These are phyloP conservation scores for Lactifluus piperatus DNA, from an alignment of 768 basidiomycete genomes.

Conservation along the genomic window DNA sequence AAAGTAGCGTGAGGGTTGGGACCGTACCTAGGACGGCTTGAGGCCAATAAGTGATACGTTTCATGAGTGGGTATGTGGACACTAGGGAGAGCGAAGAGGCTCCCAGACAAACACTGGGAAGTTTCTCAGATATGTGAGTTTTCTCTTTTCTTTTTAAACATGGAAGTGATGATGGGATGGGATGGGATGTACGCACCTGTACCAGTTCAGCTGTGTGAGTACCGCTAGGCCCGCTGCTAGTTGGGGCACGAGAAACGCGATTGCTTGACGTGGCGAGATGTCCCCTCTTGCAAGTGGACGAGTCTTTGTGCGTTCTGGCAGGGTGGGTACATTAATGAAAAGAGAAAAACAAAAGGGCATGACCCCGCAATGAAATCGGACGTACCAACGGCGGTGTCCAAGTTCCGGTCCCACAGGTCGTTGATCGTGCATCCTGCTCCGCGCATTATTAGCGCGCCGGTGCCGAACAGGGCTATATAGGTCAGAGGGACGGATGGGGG, in stretches of 20 bases:
- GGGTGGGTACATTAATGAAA: background rate
- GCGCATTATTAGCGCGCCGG: conserved; percentile 91
- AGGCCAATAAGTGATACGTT: conserved; percentile 93
- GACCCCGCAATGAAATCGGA: too few relatives aligned
- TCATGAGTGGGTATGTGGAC: conserved; percentile 91
- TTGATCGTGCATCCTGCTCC: conserved; percentile 99
- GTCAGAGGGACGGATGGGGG: conserved; percentile 62
- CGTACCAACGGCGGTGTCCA: conserved; percentile 88
- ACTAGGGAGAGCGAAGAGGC: conserved; percentile 88
- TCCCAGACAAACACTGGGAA: conserved; percentile 76
- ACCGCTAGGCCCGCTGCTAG: conserved; percentile 77
- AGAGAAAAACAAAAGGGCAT: too few relatives aligned
- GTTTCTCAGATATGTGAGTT: background rate
- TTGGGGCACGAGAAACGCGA: conserved; percentile 76
- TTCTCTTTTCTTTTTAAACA: too few relatives aligned
- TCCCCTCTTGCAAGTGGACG: conserved; percentile 83
- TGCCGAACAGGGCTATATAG: conserved; percentile 76
- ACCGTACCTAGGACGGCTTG: conserved; percentile 83
- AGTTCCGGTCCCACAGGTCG: conserved; percentile 94
- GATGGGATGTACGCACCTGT: conserved; percentile 51
- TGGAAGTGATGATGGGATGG: background rate
- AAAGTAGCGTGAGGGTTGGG: background rate
- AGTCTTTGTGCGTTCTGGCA: conserved; percentile 81
- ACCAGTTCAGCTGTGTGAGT: conserved; percentile 87
- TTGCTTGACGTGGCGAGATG: conserved; percentile 63